Conservation (phyloP, 768 basidiomycete species). For the Ephemerocybe angulata region DNA sequence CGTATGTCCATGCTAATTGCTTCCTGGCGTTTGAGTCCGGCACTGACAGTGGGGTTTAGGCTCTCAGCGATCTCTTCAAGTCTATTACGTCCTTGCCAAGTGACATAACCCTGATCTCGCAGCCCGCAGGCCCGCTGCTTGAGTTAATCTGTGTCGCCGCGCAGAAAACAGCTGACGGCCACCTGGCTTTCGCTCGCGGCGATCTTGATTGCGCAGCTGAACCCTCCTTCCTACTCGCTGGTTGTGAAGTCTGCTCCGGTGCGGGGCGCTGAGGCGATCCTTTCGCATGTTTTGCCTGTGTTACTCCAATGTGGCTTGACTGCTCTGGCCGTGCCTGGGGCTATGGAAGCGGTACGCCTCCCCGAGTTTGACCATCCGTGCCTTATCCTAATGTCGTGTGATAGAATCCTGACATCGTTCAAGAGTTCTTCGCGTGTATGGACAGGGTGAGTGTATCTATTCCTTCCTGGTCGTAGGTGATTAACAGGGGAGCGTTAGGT, state of each 20-base stretch:
- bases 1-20: slow-evolving; percentile 42
- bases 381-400: neutral
- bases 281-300: slow-evolving; percentile 51
- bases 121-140: slow-evolving; percentile 79
- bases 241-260: slow-evolving; percentile 51
- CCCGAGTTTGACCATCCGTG: no score
- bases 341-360: slow-evolving; percentile 63
- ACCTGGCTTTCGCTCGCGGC: slow-evolving; percentile 83
- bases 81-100: slow-evolving; percentile 79
- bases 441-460: slow-evolving; percentile 52
- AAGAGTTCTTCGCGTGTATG: slow-evolving; percentile 82
- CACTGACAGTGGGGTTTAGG: slow-evolving; percentile 36
- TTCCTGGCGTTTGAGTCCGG: neutral
- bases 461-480: slow-evolving; percentile 8
- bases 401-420: slow-evolving; percentile 90
- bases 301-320: slow-evolving; percentile 57
- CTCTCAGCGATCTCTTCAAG: slow-evolving; percentile 78
- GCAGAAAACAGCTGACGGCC: slow-evolving; percentile 67
- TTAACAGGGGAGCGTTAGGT: slow-evolving; percentile 25
- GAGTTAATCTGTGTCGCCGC: slow-evolving; percentile 72
- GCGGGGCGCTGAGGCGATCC: slow-evolving; percentile 53
- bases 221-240: slow-evolving; percentile 57
- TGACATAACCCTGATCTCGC: slow-evolving; percentile 74
- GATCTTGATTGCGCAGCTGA: slow-evolving; percentile 78
- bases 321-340: slow-evolving; percentile 51